Percentiles rank a stretch among this genome's conserved stretches.
phyloP scores from a whole-genome alignment of 257 asterid genomes.

The Ligustrum vulgare region DNA sequence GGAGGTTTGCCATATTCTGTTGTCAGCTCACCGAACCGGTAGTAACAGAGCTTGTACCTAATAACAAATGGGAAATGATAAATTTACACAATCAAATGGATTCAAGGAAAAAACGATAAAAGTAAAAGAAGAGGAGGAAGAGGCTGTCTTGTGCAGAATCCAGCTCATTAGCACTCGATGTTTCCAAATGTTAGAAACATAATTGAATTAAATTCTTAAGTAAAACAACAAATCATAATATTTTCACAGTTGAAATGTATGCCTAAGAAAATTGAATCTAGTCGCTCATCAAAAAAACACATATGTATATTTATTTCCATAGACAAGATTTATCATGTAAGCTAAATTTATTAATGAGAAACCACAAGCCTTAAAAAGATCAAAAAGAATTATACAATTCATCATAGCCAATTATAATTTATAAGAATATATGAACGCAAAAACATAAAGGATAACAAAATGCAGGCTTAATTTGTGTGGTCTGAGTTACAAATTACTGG shows the following conservation, averaged over 20 bases:
- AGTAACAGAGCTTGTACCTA: conserved; percentile 94
- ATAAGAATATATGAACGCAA: neutral
- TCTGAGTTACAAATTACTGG: neutral
- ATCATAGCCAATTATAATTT: neutral
- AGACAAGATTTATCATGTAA: neutral
- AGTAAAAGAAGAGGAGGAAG: neutral
- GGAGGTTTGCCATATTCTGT: conserved; percentile 97
- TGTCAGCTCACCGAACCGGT: conserved; percentile 94
- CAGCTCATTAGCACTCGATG: neutral
- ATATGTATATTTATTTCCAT: neutral
- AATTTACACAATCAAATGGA: neutral
- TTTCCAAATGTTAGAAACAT: neutral
- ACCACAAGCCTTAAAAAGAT: neutral
- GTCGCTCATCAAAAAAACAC: neutral
- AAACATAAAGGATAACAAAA: neutral
- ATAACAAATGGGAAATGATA: conserved; percentile 8
- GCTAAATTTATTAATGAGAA: neutral
- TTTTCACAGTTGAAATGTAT: neutral
- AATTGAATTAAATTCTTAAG: neutral
- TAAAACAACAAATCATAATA: neutral
- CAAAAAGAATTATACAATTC: neutral
- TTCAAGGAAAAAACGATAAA: neutral
- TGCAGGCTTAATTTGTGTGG: neutral
- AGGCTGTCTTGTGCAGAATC: neutral
- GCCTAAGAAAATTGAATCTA: neutral